Percentiles rank a stretch among this genome's conserved stretches.
Conservation (phyloP, 495 filamentous ascomycete genomes). For the Aspergillus affinis region DNA sequence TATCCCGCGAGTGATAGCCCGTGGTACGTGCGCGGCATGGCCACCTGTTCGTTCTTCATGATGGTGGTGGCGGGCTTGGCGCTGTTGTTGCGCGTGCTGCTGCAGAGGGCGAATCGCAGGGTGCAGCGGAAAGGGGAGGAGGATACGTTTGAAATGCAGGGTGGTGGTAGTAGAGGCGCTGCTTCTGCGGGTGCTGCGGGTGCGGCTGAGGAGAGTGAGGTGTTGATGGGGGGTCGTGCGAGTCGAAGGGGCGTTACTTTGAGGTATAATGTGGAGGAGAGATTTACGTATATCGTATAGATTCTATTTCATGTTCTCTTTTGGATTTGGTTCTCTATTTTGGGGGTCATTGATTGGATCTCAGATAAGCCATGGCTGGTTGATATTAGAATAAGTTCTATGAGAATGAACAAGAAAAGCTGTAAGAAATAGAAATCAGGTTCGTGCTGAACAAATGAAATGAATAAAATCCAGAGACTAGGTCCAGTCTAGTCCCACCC, state of each 20-base stretch:
- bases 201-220: conserved; percentile 35
- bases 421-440: no score
- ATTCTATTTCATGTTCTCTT: not conserved
- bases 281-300: conserved; percentile 36
- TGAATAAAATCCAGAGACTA: no score
- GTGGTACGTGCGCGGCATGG: conserved; percentile 60
- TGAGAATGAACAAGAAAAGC: no score
- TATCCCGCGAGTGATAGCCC: conserved; percentile 58
- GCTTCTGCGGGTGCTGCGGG: no score
- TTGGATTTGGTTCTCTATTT: no score
- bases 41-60: conserved; percentile 60
- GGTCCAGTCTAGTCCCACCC: no score
- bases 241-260: not conserved
- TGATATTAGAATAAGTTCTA: no score
- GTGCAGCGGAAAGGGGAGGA: conserved; percentile 20
- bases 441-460: no score
- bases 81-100: conserved; percentile 42
- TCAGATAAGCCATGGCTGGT: no score
- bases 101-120: conserved; percentile 43
- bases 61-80: conserved; percentile 47
- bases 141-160: conserved; percentile 26
- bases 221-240: conserved; percentile 32
- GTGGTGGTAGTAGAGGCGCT: conserved; percentile 15
- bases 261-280: conserved; percentile 22
- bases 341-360: no score